Base-by-base conservation (phyloP, 441 rosid species). In the Gossypium davidsonii region DNA sequence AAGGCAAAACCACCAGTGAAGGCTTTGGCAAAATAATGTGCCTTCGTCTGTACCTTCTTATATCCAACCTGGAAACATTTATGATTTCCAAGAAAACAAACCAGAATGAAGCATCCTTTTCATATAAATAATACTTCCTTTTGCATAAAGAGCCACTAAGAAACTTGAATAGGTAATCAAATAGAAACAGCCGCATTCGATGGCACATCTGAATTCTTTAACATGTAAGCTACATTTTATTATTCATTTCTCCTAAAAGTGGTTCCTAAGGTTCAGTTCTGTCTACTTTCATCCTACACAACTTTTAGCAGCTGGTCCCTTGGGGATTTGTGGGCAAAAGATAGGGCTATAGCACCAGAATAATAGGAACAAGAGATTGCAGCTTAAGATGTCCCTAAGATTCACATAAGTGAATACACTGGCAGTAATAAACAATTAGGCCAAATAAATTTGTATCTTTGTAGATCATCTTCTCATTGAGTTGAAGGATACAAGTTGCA, bases 91-190 rank as follows among this genome's bases (percentile, higher is more conserved):
- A 68, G 15, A 51, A 31, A 17, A 68, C 14, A 25, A 7, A 17
- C 59, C 23, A 25, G 37, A 51, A 51, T 51, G 15, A n/a, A 49
- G 12, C 72, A 66, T 67, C 4, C 1, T 48, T 68, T 68, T 28
- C 5, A 49, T 28, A 8, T 51, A 9, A 31, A 48, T 12, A 49
- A n/a, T 6, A 25, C 66, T 23, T 67, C 58, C 39, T 48, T 44
- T 25, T 17, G 4, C 72, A 51, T 28, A 28, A 56, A 52, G 46
- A 28, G 28, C 48, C 60, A 26, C n/a, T 25, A 26, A 26, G 60
- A 51, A 44, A 68, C 42, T 68, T 49, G 23, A 67, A 68, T 49
- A 28, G 26, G 60, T 26, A 68, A 68, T n/a, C 11, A n/a, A 49
- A 49, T n/a, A 67, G 60, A 26, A 68, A 52, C 26, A 68, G 72